Conservation (phyloP, 768 basidiomycete species). For the Lyophyllum semitale region DNA sequence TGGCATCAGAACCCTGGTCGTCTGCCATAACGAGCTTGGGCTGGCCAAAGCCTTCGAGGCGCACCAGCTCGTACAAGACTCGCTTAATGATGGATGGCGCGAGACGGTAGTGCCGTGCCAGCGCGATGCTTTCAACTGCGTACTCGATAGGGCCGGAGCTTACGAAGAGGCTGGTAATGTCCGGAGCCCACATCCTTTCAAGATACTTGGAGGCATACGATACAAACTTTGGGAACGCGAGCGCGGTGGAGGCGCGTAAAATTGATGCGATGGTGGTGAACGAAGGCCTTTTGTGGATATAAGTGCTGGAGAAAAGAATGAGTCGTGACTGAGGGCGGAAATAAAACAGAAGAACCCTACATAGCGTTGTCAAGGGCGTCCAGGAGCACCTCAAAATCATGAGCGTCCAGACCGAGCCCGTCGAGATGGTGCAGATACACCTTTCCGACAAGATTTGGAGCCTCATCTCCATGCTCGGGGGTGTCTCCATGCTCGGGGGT, state of each 20-base stretch:
- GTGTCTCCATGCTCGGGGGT: too few species aligned
- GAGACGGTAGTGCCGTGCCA: conserved; percentile 32
- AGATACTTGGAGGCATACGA: conserved; percentile 29
- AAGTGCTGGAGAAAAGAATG: conserved; percentile 11
- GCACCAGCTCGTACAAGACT: conserved; percentile 40
- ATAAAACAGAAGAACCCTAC: conserved; percentile 17
- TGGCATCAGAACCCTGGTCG: too few species aligned
- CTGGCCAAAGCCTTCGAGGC: conserved; percentile 29
- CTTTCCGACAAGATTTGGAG: not conserved
- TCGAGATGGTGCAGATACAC: conserved; percentile 3
- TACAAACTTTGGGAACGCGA: conserved; percentile 29
- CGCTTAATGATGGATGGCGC: conserved; percentile 32
- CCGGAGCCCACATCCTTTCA: conserved; percentile 32
- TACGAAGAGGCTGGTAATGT: conserved; percentile 26
- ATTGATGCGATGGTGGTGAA: conserved; percentile 29
- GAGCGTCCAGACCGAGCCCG: conserved; percentile 7
- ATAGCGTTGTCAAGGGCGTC: conserved; percentile 31
- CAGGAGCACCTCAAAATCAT: conserved; percentile 35
- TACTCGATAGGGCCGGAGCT: conserved; percentile 14
- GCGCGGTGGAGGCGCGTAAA: conserved; percentile 35
- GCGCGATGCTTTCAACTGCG: conserved; percentile 31
- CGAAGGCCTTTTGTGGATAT: conserved; percentile 3
- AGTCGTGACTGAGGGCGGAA: not conserved
- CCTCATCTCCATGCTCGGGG: conserved; percentile 8
- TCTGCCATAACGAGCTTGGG: not conserved